Conservation (phyloP, 148 eudicot genomes). For the Heliamphora exappendiculata region DNA sequence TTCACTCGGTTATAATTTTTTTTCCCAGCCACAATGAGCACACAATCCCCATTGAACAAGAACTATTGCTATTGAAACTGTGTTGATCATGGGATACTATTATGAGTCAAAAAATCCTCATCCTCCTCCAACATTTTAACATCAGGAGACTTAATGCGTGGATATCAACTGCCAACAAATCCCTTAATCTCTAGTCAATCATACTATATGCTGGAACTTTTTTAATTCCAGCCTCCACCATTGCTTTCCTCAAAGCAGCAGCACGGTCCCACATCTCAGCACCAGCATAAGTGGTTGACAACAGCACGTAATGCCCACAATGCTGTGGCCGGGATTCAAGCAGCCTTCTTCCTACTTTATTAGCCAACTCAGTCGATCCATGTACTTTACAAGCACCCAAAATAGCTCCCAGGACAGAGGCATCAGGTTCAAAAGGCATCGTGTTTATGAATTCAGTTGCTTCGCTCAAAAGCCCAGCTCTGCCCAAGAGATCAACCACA, state of each 20-base stretch:
- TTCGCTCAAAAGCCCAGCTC: conserved; percentile 57
- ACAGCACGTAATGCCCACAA: conserved; percentile 41
- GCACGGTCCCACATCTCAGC: conserved; percentile 49
- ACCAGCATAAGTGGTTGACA: conserved; percentile 49
- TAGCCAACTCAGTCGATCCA: conserved; percentile 42
- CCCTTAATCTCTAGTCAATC: conserved; percentile 14
- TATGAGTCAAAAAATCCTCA: neutral
- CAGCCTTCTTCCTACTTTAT: conserved; percentile 36
- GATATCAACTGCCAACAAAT: neutral
- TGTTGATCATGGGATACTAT: neutral
- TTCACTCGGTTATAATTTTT: neutral
- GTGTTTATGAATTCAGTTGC: conserved; percentile 39
- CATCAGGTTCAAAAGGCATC: conserved; percentile 64
- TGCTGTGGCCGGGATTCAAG: conserved; percentile 35
- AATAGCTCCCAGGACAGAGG: conserved; percentile 52
- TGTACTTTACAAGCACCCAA: conserved; percentile 60
- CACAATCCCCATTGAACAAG: neutral
- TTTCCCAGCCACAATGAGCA: neutral
- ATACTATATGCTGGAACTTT: conserved; percentile 45
- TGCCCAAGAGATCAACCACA: conserved; percentile 61
- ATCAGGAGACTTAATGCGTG: neutral
- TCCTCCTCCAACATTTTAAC: neutral
- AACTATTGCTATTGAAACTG: neutral
- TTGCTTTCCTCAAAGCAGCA: conserved; percentile 41
- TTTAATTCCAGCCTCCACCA: conserved; percentile 40